Evolutionary conservation across 2,329 filamentous ascomycete species (phyloP).

Genomic region (Penicillium sumatraense): DNA sequence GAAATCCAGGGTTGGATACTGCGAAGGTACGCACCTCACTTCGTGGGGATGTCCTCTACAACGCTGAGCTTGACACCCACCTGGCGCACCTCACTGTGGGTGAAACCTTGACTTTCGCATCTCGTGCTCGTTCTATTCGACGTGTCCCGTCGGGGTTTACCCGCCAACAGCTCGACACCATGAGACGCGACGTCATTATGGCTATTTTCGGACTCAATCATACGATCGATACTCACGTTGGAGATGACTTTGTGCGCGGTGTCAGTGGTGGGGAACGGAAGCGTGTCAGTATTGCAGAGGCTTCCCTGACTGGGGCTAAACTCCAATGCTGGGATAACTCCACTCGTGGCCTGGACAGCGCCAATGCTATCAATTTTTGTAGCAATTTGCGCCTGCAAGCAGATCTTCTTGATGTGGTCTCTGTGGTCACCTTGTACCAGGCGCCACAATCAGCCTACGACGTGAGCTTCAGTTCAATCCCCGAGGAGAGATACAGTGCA

Average conservation of each 20-base stretch:
- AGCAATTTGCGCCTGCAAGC: conserved; percentile 51
- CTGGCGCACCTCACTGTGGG: neutral
- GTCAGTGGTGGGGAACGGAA: neutral
- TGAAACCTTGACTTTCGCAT: neutral
- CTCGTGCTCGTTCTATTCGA: neutral
- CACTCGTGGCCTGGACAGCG: conserved; percentile 51
- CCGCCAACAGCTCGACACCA: neutral
- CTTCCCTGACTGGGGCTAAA: neutral
- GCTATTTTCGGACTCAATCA: neutral
- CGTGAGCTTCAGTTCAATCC: conserved; percentile 4
- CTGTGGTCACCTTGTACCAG: conserved; percentile 53
- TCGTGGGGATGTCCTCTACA: neutral
- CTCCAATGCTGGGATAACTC: conserved; percentile 48
- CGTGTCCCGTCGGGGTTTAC: neutral
- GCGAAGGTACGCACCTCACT: neutral
- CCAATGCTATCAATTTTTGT: conserved; percentile 59
- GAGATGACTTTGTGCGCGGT: neutral
- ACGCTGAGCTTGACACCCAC: neutral
- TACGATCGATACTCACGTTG: neutral
- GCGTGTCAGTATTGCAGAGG: neutral
- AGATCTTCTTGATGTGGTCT: conserved; percentile 49
- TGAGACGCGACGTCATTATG: neutral
- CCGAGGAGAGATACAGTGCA: too few relatives aligned
- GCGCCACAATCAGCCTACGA: conserved; percentile 44
- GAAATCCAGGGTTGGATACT: neutral